phyloP scores from a whole-genome alignment of 805 yeast species.

The Pichia rugopelliculosa region DNA sequence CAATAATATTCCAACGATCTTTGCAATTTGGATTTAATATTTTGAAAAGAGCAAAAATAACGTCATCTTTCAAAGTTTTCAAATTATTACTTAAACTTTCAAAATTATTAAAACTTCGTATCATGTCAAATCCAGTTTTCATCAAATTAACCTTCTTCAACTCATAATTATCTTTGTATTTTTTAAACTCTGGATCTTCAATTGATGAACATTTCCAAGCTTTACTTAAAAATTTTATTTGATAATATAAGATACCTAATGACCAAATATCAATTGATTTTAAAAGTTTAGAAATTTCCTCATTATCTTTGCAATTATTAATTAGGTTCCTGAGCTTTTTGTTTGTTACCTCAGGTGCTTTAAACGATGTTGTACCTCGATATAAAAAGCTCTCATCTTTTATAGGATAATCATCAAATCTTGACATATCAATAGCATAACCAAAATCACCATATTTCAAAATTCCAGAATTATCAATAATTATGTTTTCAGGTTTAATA shows the following conservation, averaged over 20 bases:
- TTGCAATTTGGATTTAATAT: constrained; percentile 27
- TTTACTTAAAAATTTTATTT: constrained; percentile 34
- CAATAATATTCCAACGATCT: constrained; percentile 16
- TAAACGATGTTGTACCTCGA: constrained; percentile 47
- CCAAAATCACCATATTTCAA: constrained; percentile 47
- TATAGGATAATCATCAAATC: constrained; percentile 16
- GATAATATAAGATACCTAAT: constrained; percentile 42
- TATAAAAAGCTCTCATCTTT: constrained; percentile 19
- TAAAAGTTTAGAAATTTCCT: constrained; percentile 20
- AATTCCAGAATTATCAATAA: constrained; percentile 38
- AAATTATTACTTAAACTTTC: constrained; percentile 8
- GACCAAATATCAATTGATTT: constrained; percentile 45
- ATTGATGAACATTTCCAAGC: constrained; percentile 42
- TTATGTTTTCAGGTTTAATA: constrained; percentile 47
- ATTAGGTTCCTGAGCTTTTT: constrained; percentile 2
- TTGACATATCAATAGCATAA: constrained; percentile 34
- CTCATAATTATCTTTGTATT: constrained; percentile 15
- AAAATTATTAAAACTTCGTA: constrained; percentile 6
- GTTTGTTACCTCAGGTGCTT: constrained; percentile 43
- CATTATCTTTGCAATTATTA: neutral
- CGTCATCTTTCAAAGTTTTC: constrained; percentile 10
- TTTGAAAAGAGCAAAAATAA: constrained; percentile 13
- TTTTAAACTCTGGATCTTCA: constrained; percentile 20
- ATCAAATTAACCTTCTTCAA: constrained; percentile 10
- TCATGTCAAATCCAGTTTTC: constrained; percentile 16